Conservation (phyloP, 129 eudicot species). For the Cynara cardunculus region DNA sequence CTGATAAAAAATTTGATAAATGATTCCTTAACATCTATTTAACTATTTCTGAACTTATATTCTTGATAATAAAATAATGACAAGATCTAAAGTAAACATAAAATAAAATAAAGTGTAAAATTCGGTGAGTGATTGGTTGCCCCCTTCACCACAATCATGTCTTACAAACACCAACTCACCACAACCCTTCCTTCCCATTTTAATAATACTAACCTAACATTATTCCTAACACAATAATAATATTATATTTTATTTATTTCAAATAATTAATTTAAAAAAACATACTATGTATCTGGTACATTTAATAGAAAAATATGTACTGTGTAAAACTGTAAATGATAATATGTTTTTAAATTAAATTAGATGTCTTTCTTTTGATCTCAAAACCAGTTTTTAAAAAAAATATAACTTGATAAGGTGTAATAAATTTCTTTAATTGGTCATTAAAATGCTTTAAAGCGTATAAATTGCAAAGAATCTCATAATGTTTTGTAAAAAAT, state of each 20-base stretch:
- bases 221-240: not conserved
- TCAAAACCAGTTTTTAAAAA: not conserved
- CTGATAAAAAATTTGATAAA: too few species aligned
- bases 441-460: too few species aligned
- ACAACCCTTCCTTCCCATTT: slow-evolving; percentile 6
- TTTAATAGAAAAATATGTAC: too few species aligned
- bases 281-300: not conserved
- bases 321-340: too few species aligned
- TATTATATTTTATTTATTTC: not conserved
- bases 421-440: too few species aligned
- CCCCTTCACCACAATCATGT: slow-evolving; percentile 22
- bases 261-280: too few species aligned
- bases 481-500: too few species aligned
- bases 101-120: not conserved
- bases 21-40: too few species aligned
- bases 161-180: slow-evolving; percentile 26
- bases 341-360: too few species aligned
- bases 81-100: not conserved
- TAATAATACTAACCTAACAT: slow-evolving; percentile 9
- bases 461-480: not conserved
- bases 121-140: slow-evolving; percentile 21
- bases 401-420: not conserved
- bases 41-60: too few species aligned
- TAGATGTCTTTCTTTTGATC: too few species aligned
- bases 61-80: too few species aligned